A percentile compares a stretch with the other conserved stretches of the same genome.
These are phyloP conservation scores for Colletotrichum orbiculare DNA, from an alignment of 2,329 filamentous ascomycete genomes.

Conservation along the genomic window DNA sequence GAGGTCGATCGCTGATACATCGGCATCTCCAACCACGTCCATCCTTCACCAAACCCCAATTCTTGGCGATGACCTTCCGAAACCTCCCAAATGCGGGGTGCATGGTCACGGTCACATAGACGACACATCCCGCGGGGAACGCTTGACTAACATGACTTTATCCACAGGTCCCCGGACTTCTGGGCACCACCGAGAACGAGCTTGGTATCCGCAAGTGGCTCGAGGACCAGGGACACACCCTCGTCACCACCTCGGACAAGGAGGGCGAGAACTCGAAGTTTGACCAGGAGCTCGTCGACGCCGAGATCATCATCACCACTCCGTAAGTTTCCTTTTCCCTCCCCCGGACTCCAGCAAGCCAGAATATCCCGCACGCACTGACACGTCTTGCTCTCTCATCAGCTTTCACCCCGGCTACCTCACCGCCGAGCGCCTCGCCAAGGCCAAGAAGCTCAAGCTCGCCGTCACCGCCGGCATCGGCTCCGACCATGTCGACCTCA, in stretches of 20 bases:
- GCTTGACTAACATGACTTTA: slow-evolving; percentile 33
- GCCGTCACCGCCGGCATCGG: slow-evolving; percentile 97
- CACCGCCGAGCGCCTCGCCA: slow-evolving; percentile 93
- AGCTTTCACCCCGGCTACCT: slow-evolving; percentile 99
- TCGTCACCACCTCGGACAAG: slow-evolving; percentile 98
- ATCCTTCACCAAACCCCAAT: slow-evolving; percentile 2
- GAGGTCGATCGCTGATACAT: slow-evolving; percentile 37
- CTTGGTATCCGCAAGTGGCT: slow-evolving; percentile 97
- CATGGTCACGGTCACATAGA: slow-evolving; percentile 1
- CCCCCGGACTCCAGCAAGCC: background rate
- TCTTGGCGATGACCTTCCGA: slow-evolving; percentile 21
- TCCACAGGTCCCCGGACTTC: slow-evolving; percentile 76
- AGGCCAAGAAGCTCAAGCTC: slow-evolving; percentile 99
- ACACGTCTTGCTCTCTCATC: slow-evolving; percentile 12
- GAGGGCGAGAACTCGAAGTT: slow-evolving; percentile 93
- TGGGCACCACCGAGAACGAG: slow-evolving; percentile 98
- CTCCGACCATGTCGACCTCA: slow-evolving; percentile 96
- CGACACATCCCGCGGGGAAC: slow-evolving; percentile 10
- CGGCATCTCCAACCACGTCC: slow-evolving; percentile 21
- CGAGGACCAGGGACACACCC: slow-evolving; percentile 94
- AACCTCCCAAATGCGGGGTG: slow-evolving; percentile 35
- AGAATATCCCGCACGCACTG: background rate
- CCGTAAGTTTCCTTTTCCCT: slow-evolving; percentile 69
- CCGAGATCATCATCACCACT: slow-evolving; percentile 98
- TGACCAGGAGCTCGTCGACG: slow-evolving; percentile 94